Base-by-base conservation (phyloP, 495 filamentous ascomycete species). In the Copromyces sp. region DNA sequence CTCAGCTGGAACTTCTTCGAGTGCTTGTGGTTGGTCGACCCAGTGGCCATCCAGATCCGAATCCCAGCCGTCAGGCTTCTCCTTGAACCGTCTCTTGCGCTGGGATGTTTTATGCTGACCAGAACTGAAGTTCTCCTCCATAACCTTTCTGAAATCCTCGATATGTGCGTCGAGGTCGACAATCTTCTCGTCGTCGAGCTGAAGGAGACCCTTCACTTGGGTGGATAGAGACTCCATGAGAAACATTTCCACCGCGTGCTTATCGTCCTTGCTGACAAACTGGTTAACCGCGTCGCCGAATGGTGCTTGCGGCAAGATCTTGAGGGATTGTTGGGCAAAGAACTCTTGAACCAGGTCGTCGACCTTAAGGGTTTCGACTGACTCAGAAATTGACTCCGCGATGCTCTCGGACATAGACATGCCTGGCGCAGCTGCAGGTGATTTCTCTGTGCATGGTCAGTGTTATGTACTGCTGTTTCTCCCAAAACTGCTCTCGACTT, bases 231-330 rank as follows among this genome's bases (percentile, higher is more conserved):
- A 93, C 17, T 96, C 90, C 53, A 89, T 89, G 35, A 98, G 92
- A 76, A 98, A 98, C 75, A 87, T 88, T 76, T 97, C 91, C 87
- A 98, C 91, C 0, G 94, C 94, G 75, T 95, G 89, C 75, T 94
- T 96, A 81, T 99, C 95, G 76, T 97, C 93, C 74, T 98, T 98
- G 80, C 94, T 90, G 35, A 98, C 93, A 79, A 94, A 99, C 74
- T 96, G 93, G 70, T 89, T 89, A 9, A 99, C 94, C 0, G 95
- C 96, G 80, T 98, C 94, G 8, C 94, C 91, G 78, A 99, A 97
- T 0, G 89, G 92, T 69, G 94, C 94, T 76, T 95, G 90, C 0
- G 95, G 94, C 0, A 99, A 85, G 72, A 98, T 95, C 73, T 92
- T 95, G 12, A 98, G 86, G 0, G 92, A 92, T 73, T 98, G 93